Conservation (phyloP, 2,329 filamentous ascomycete genomes). For the Neoscytalidium dimidiatum region DNA sequence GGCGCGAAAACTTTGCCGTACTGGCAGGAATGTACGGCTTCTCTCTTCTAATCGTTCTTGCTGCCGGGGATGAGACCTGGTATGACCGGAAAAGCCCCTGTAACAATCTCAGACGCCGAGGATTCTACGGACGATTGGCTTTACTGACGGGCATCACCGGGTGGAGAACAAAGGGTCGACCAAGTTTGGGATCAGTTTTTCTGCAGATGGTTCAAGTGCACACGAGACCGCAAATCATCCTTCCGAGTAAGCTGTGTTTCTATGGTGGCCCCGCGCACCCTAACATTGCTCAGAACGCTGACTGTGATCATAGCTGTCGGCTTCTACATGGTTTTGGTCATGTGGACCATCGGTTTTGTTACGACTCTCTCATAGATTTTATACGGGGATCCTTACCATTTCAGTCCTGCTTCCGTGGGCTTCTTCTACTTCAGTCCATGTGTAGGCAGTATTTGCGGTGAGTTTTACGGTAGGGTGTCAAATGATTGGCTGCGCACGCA, state of each 20-base stretch:
- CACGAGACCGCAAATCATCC: neutral
- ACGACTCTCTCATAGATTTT: conserved; percentile 27
- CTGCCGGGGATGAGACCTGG: conserved; percentile 36
- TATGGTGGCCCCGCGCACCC: too few relatives aligned
- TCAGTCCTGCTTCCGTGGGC: conserved; percentile 25
- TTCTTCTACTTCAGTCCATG: conserved; percentile 37
- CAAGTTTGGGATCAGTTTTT: neutral
- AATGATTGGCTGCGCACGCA: conserved; percentile 36
- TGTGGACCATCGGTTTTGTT: conserved; percentile 31
- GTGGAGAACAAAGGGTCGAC: neutral
- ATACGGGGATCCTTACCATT: conserved; percentile 23
- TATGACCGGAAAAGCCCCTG: conserved; percentile 28
- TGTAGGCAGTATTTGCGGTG: conserved; percentile 34
- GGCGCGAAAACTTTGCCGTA: conserved; percentile 24
- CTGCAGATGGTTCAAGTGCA: neutral
- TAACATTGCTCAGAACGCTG: neutral
- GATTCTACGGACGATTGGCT: neutral
- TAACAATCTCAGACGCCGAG: neutral
- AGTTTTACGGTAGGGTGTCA: conserved; percentile 38
- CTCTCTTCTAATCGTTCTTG: conserved; percentile 31
- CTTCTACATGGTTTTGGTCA: conserved; percentile 27
- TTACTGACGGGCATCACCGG: neutral
- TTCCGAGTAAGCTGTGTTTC: neutral
- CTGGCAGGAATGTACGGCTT: conserved; percentile 39
- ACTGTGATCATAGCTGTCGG: neutral